Percentiles rank a stretch among this genome's conserved stretches.
These are phyloP conservation scores for Hepatocystis sp. DNA, from an alignment of 169 alveolate genomes.

Conservation along the genomic window DNA sequence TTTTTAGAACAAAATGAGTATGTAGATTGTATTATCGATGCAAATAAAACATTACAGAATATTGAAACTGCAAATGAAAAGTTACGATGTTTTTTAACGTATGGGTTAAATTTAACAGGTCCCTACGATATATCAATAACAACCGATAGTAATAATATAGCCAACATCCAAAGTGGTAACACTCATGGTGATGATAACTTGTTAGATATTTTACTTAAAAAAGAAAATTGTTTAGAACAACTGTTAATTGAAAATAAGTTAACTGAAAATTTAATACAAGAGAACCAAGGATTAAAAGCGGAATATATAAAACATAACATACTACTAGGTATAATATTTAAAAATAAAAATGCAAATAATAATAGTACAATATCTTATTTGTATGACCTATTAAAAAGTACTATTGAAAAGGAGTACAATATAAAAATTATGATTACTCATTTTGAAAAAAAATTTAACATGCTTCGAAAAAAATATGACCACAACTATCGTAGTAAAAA, in stretches of 20 bases:
- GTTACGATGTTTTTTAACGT: not conserved
- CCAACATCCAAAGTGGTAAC: no score
- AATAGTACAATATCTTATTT: conserved; percentile 10
- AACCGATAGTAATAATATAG: no score
- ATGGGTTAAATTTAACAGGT: no score
- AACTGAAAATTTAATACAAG: conserved; percentile 60
- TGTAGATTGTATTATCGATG: conserved; percentile 17
- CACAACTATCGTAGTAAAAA: conserved; percentile 49
- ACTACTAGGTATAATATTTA: conserved; percentile 15
- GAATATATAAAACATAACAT: conserved; percentile 40
- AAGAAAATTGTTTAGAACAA: conserved; percentile 45
- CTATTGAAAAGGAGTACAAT: conserved; percentile 36
- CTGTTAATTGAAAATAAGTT: conserved; percentile 40
- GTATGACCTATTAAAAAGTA: conserved; percentile 22
- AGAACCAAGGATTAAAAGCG: conserved; percentile 50
- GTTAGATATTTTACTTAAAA: conserved; percentile 23
- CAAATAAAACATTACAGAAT: conserved; percentile 22
- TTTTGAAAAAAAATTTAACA: conserved; percentile 26
- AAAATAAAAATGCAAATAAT: conserved; percentile 10
- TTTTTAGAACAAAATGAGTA: conserved; percentile 22
- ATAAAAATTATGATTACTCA: conserved; percentile 19
- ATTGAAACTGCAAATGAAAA: not conserved
- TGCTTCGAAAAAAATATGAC: conserved; percentile 7
- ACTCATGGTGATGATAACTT: not conserved
- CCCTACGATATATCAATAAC: no score